Evolutionary conservation across 306 rosid genomes (phyloP), one percentile per base, ranked within the genome.

Genomic region (Lithocarpus polystachyus): DNA sequence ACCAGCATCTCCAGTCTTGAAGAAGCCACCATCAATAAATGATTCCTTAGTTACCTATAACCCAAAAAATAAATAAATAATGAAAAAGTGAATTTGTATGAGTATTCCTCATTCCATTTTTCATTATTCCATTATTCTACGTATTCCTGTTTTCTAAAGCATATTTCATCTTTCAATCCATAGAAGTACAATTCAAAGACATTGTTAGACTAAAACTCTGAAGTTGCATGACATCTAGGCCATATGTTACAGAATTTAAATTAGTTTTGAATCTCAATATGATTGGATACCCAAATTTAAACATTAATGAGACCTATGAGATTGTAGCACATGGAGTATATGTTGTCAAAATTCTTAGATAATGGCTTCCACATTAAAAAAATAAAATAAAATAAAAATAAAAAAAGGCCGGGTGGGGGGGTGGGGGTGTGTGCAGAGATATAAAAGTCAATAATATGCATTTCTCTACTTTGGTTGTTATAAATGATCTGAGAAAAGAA

Each of bases 1-100:
- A 71, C 84, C 98, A 59, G 99, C 89, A 83, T 95, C 98, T 77
- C 99, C 99, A n/a, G 99, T 92, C 85, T 84, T 95, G 85, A 91
- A 95, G 85, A 86, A 95, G n/a, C 96, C 97, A 55, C 85, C 97
- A 56, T 89, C 89, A 48, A 85, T 88, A 84, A 95, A 95, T 40
- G 97, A 89, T 79, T 84, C 89, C 80, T 83, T 89, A 0, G 98
- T 95, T 64, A 85, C 88, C 99, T 95, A 71, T 65, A 74, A 40
- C 20, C n/a, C 11, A 57, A 77, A 61, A 51, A 81, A 82, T 57
- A 31, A 20, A 23, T 59, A 71, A 68, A 73, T 24, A 40, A 40
- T 40, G 45, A 54, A 74, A 73, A 71, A 78, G 74, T 24, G 26
- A 52, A 26, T 8, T 68, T 35, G 72, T 45, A 33, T 33, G 72